Percentiles rank a stretch among this genome's conserved stretches.
These are phyloP conservation scores for Zygosaccharomyces rouxii DNA, from an alignment of 805 yeast species.

Conservation along the genomic window DNA sequence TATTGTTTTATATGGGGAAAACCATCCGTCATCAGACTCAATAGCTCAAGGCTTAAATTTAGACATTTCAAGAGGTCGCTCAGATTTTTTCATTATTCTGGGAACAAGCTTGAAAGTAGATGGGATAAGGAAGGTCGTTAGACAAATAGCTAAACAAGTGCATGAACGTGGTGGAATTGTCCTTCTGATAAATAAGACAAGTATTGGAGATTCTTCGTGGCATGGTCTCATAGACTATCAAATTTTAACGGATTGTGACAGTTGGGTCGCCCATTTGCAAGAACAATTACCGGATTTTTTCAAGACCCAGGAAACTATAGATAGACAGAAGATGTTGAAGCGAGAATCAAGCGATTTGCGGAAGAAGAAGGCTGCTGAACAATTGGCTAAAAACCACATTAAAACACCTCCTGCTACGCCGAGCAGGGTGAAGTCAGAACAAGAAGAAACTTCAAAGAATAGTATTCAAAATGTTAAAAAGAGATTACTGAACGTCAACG, in stretches of 20 bases:
- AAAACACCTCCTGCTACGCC: constrained; percentile 23
- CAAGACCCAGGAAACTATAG: constrained; percentile 44
- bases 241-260: constrained; percentile 74
- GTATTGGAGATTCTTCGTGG: constrained; percentile 62
- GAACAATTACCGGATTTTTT: constrained; percentile 57
- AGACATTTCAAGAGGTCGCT: constrained; percentile 56
- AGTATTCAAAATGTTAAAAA: constrained; percentile 9
- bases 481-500: constrained; percentile 5
- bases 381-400: constrained; percentile 6
- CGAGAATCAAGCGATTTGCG: constrained; percentile 33
- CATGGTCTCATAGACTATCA: constrained; percentile 71
- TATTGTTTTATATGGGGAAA: constrained; percentile 89
- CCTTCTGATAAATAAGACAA: constrained; percentile 68
- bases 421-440: constrained; percentile 1
- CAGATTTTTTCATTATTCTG: constrained; percentile 79
- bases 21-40: constrained; percentile 82
- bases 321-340: constrained; percentile 27
- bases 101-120: constrained; percentile 91
- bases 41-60: constrained; percentile 64
- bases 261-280: constrained; percentile 59
- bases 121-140: constrained; percentile 79
- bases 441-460: not conserved
- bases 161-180: constrained; percentile 80
- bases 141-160: constrained; percentile 59
- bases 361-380: constrained; percentile 23